These are phyloP conservation scores for Allodekkera sacchari DNA, from an alignment of 805 yeast species.

Conservation along the genomic window DNA sequence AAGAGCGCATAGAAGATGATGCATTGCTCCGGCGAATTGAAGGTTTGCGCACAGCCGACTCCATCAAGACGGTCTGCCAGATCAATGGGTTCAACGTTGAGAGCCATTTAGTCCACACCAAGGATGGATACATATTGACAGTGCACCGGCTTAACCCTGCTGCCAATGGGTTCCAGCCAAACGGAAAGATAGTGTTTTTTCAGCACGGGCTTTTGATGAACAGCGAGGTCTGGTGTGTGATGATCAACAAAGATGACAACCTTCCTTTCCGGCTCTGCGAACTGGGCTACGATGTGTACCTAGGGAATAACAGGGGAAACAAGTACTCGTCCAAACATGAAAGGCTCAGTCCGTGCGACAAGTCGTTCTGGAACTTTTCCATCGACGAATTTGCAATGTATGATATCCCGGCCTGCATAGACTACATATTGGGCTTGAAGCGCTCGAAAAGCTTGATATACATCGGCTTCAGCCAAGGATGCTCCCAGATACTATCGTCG, in stretches of 20 bases:
- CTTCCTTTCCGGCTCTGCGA: slow-evolving; percentile 74
- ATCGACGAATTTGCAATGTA: slow-evolving; percentile 87
- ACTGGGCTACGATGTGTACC: slow-evolving; percentile 87
- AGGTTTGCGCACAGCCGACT: slow-evolving; percentile 35
- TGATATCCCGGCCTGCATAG: slow-evolving; percentile 82
- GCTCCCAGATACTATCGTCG: slow-evolving; percentile 90
- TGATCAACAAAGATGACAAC: slow-evolving; percentile 31
- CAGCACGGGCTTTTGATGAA: slow-evolving; percentile 92
- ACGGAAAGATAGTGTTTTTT: slow-evolving; percentile 57
- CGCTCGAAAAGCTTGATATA: slow-evolving; percentile 43
- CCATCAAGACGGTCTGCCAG: slow-evolving; percentile 57
- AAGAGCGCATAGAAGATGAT: slow-evolving; percentile 9
- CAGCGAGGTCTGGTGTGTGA: slow-evolving; percentile 59
- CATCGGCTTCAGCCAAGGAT: slow-evolving; percentile 91
- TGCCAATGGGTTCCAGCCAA: slow-evolving; percentile 22
- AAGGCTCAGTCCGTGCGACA: slow-evolving; percentile 27
- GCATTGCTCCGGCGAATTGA: slow-evolving; percentile 19
- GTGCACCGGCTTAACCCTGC: slow-evolving; percentile 55
- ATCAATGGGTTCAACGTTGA: slow-evolving; percentile 66
- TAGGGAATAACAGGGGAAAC: slow-evolving; percentile 89
- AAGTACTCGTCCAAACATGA: slow-evolving; percentile 82
- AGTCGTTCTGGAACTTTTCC: slow-evolving; percentile 82
- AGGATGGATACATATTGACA: slow-evolving; percentile 69
- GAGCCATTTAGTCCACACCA: slow-evolving; percentile 68
- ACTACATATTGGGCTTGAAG: slow-evolving; percentile 57